A percentile compares a stretch with the other conserved stretches of the same genome.
Conservation (phyloP, 352 stramenopile genomes). For the Proteromonas lacertae region DNA sequence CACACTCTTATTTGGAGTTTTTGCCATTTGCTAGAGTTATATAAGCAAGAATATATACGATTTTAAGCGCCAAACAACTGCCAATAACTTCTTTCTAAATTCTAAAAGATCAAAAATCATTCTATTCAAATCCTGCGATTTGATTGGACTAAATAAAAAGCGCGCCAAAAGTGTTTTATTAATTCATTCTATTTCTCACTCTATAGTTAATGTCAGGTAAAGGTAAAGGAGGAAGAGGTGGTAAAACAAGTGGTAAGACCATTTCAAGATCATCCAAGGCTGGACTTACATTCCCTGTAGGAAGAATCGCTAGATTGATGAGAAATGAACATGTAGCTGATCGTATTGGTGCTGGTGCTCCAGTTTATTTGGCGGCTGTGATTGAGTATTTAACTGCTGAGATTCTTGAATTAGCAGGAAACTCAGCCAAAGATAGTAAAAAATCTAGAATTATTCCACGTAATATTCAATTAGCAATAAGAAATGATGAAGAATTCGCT, state of each 20-base stretch:
- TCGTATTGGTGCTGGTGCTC: conserved; percentile 49
- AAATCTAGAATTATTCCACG: conserved; percentile 72
- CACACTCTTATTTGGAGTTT: too few relatives aligned
- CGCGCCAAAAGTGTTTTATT: not conserved
- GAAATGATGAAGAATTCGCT: conserved; percentile 79
- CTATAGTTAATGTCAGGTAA: not conserved
- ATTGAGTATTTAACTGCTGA: conserved; percentile 48
- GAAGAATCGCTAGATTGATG: conserved; percentile 61
- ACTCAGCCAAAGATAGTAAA: conserved; percentile 67
- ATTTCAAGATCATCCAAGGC: conserved; percentile 30
- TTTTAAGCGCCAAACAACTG: not conserved
- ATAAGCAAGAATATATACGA: not conserved
- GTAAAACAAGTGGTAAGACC: not conserved
- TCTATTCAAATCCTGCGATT: not conserved
- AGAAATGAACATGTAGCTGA: conserved; percentile 52
- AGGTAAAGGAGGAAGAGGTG: conserved; percentile 10
- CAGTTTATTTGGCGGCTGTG: conserved; percentile 64
- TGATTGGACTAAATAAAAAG: not conserved
- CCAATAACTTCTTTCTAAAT: not conserved
- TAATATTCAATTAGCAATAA: conserved; percentile 71
- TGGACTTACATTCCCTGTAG: conserved; percentile 68
- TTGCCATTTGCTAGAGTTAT: not conserved
- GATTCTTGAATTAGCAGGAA: conserved; percentile 54
- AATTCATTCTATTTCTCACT: not conserved
- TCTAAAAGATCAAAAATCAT: not conserved